A percentile compares a stretch with the other conserved stretches of the same genome.
Conservation (phyloP, 768 basidiomycete species). For the Multifurca ochricompacta region DNA sequence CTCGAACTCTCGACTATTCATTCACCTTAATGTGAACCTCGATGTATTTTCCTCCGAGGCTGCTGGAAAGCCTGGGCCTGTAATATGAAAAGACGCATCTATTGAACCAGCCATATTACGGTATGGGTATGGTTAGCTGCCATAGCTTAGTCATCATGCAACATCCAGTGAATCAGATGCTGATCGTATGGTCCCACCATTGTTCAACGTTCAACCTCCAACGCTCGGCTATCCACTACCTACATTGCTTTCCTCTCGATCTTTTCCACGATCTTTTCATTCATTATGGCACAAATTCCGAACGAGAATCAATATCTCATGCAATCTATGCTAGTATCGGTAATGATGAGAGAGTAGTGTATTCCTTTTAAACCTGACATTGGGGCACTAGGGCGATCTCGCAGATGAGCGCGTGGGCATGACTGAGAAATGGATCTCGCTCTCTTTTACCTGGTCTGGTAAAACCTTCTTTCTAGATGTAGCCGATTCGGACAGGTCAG, state of each 20-base stretch:
- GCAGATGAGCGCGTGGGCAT: background rate
- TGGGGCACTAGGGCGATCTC: background rate
- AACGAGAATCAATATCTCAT: background rate
- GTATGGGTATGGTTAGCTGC: no score
- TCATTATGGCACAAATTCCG: background rate
- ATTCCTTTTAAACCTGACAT: background rate
- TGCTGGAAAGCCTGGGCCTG: no score
- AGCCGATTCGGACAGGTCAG: slow-evolving; percentile 71
- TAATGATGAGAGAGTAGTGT: background rate
- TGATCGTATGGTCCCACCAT: no score
- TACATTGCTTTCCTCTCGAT: background rate
- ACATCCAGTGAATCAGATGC: no score
- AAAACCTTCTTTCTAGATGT: slow-evolving; percentile 57
- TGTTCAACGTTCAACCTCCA: no score
- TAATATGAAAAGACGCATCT: no score
- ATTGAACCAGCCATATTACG: no score
- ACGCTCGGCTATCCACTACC: background rate
- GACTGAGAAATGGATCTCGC: slow-evolving; percentile 44
- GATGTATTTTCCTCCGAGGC: no score
- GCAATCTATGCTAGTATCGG: background rate
- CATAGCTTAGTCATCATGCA: no score
- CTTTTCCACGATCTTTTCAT: background rate
- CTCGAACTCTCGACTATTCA: background rate
- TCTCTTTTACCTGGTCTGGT: slow-evolving; percentile 69
- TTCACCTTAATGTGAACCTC: background rate